Base-by-base conservation (phyloP, 345 rosid genomes). In the Carallia brachiata region DNA sequence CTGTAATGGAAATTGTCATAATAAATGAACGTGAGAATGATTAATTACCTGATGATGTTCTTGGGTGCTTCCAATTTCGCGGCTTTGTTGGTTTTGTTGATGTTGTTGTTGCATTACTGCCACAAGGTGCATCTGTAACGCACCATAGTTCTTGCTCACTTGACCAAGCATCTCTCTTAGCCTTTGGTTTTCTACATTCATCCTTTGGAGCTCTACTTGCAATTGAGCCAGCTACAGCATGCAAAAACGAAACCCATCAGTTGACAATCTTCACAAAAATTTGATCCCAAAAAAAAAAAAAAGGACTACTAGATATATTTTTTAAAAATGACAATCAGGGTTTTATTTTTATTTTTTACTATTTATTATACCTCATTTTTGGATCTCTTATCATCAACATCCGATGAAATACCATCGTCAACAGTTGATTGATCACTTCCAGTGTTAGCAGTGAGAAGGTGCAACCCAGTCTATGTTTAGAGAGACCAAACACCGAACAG, bases 391-490 rank as follows among this genome's bases (percentile, higher is more conserved):
- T 87, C 81, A 67, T 87, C 90, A 70, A 70, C 69, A 57, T 86
- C 85, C 0, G 95, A 85, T 17, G 96, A 94, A 0, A 80, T 73
- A 17, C 91, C 96, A 74, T 91, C 92, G 47, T 91, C 96, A 60
- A 91, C 89, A 31, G 82, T 85, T 36, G 96, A 91, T 69, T 94
- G 86, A 79, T 91, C 93, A 73, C 97, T 94, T 78, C 92, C 81
- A 1, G 83, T 73, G 66, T 89, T 85, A 56, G 81, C 88, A 23
- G 90, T 94, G 7, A 83, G 86, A 73, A 94, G 97, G 66, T 77
- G 91, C 86, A 94, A 84, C 4, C 96, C 92, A 66, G 89, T 94
- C 98, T 94, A 72, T 60, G 4, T 68, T 47, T 12, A 44, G 16
- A 12, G 50, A 13, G 17, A 44, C 16, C 50, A 44, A 44, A 44